A percentile compares a stretch with the other conserved stretches of the same genome.
phyloP scores from a whole-genome alignment of 768 basidiomycete species.

The Myochromella boudieri region DNA sequence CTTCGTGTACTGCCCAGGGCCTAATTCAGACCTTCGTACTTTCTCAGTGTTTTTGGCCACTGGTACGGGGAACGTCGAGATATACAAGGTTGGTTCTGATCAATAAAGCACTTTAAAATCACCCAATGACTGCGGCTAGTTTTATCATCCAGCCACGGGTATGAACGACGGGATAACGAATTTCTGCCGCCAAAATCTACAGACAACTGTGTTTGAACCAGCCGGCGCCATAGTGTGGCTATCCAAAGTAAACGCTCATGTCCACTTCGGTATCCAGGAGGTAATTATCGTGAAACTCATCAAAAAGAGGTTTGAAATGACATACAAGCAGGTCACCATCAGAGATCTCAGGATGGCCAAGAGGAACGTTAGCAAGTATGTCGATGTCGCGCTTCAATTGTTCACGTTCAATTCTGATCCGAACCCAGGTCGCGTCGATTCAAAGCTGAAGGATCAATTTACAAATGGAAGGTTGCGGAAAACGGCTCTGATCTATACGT shows the following conservation, averaged over 20 bases:
- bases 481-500: constrained; percentile 47
- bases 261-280: constrained; percentile 50
- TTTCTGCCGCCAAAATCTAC: constrained; percentile 47
- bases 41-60: constrained; percentile 36
- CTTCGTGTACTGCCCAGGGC: constrained; percentile 31
- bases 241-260: constrained; percentile 40
- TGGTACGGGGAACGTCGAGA: constrained; percentile 26
- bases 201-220: constrained; percentile 44
- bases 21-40: constrained; percentile 39
- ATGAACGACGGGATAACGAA: constrained; percentile 40
- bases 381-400: too few relatives aligned
- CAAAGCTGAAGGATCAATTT: constrained; percentile 45
- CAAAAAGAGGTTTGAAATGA: neutral
- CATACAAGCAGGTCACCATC: constrained; percentile 29
- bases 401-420: neutral
- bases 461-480: constrained; percentile 56
- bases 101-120: neutral
- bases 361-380: constrained; percentile 50
- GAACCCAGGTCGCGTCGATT: constrained; percentile 50
- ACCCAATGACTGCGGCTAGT: constrained; percentile 28
- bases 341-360: constrained; percentile 50
- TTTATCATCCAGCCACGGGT: constrained; percentile 46
- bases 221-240: constrained; percentile 57
- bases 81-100: constrained; percentile 40
- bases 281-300: constrained; percentile 22